Evolutionary conservation across 805 yeast species (phyloP).

Genomic region (Ogataea philodendri): DNA sequence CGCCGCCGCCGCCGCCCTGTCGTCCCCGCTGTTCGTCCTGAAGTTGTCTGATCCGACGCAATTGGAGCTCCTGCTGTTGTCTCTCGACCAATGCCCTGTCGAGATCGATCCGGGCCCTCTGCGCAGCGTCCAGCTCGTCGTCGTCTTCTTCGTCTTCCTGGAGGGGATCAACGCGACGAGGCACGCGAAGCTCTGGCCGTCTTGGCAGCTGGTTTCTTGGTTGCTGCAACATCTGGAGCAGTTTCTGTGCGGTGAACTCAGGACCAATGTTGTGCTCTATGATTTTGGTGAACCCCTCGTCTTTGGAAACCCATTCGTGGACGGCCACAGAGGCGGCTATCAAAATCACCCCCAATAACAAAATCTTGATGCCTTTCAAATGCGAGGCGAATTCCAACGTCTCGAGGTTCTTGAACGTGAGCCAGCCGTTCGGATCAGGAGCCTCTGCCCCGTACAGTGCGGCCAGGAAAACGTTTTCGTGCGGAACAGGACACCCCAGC

Average conservation of each 20-base stretch:
- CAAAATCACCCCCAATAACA: constrained; percentile 24
- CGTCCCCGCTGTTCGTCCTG: constrained; percentile 12
- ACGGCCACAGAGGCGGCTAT: constrained; percentile 24
- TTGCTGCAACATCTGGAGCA: constrained; percentile 18
- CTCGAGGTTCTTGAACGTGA: constrained; percentile 7
- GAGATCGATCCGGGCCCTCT: constrained; percentile 1
- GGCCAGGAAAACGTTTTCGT: constrained; percentile 32
- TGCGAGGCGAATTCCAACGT: constrained; percentile 12
- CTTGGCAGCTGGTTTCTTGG: constrained; percentile 5
- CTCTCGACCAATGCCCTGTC: background rate
- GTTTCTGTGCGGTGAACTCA: constrained; percentile 42
- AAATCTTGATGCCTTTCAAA: constrained; percentile 18
- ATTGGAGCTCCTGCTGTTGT: background rate
- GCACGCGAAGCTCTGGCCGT: constrained; percentile 6
- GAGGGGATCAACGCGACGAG: constrained; percentile 21
- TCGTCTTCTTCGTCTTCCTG: background rate
- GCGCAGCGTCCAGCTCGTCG: too few species aligned
- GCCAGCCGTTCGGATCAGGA: constrained; percentile 5
- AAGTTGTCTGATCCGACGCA: constrained; percentile 5
- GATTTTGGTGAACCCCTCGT: constrained; percentile 63
- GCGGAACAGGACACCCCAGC: constrained; percentile 53
- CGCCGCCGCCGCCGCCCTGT: constrained; percentile 12
- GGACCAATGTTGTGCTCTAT: constrained; percentile 59
- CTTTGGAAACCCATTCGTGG: constrained; percentile 70
- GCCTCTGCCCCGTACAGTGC: constrained; percentile 39